Evolutionary conservation across 176 grass and related monocot species (phyloP).

Genomic region (Poa annua): DNA sequence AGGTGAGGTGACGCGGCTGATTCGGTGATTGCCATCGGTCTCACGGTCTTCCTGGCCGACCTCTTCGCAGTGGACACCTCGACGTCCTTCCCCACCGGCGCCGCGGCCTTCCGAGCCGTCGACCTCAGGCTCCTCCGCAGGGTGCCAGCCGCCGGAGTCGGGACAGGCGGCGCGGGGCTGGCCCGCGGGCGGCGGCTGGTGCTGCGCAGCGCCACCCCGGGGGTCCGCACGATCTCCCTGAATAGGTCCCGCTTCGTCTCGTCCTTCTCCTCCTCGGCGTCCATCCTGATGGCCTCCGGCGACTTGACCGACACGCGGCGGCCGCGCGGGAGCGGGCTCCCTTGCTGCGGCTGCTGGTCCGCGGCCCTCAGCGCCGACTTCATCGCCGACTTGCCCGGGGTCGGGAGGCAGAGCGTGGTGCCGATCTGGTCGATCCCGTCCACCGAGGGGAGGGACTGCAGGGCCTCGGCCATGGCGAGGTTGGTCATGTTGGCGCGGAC

Average conservation of each 20-base stretch:
- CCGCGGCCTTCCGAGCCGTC: slow-evolving; percentile 26
- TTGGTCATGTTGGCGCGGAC: slow-evolving; percentile 94
- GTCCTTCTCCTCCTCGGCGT: slow-evolving; percentile 44
- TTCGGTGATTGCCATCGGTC: slow-evolving; percentile 32
- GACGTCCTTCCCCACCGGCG: neutral
- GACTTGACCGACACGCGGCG: slow-evolving; percentile 55
- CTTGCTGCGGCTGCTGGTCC: slow-evolving; percentile 32
- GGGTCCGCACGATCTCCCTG: slow-evolving; percentile 54
- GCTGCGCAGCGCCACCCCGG: slow-evolving; percentile 39
- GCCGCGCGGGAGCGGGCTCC: slow-evolving; percentile 46
- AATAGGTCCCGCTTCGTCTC: slow-evolving; percentile 40
- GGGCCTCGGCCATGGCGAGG: slow-evolving; percentile 82
- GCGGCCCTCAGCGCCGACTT: slow-evolving; percentile 31
- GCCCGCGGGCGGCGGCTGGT: slow-evolving; percentile 45
- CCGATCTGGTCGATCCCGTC: slow-evolving; percentile 34
- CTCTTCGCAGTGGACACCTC: slow-evolving; percentile 32
- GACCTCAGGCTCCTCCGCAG: slow-evolving; percentile 57
- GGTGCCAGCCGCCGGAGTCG: slow-evolving; percentile 37
- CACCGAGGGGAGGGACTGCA: slow-evolving; percentile 55
- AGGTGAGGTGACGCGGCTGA: too few species aligned
- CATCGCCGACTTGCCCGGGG: slow-evolving; percentile 39
- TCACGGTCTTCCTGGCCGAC: slow-evolving; percentile 12
- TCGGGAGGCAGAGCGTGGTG: slow-evolving; percentile 47
- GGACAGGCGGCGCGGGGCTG: neutral
- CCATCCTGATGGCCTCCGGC: slow-evolving; percentile 49